Evolutionary conservation across 1,284 basidiomycete species (phyloP), one percentile per base, ranked within the genome.

Genomic region (Sporisorium sorghi): DNA sequence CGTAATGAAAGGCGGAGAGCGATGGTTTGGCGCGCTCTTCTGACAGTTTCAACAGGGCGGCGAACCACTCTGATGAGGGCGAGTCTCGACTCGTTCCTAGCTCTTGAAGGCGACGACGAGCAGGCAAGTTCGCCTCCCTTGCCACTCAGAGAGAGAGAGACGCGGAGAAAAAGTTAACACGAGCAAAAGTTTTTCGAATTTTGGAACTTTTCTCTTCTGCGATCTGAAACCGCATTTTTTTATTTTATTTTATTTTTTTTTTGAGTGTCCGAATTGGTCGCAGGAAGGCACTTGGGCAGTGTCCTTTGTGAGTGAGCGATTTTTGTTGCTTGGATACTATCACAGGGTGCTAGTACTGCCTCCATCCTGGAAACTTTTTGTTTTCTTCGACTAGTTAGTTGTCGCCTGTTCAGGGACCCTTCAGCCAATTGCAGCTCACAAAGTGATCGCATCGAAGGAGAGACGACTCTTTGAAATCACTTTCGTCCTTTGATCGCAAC

Each of bases 341-440:
- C 52, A 57, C 51, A 48, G 15, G 37, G 61, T 56, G 53, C 57
- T n/a, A n/a, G n/a, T 64, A 57, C 67, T 64, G 67, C 67, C 67
- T 70, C 26, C 67, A 70, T 70, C 67, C 59, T 63, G 59, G 58
- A 54, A 32, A n/a, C n/a, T n/a, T n/a, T n/a, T n/a, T n/a, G n/a
- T n/a, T n/a, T n/a, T n/a, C n/a, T n/a, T n/a, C n/a, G n/a, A n/a
- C n/a, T n/a, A n/a, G n/a, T n/a, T n/a, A n/a, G n/a, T n/a, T n/a
- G n/a, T n/a, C n/a, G n/a, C n/a, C n/a, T n/a, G n/a, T n/a, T n/a
- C n/a, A n/a, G n/a, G 35, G 10, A n/a, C 23, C 17, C 49, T 37
- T 24, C 50, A 42, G 39, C 50, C 50, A 52, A 42, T 42, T 39
- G 21, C 30, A 33, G 39, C 35, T 15, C 28, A 4, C n/a, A 33